A percentile compares a stretch with the other conserved stretches of the same genome.
Evolutionary conservation across 139 green algal species (phyloP).

Genomic region (Coccomyxa sp.): DNA sequence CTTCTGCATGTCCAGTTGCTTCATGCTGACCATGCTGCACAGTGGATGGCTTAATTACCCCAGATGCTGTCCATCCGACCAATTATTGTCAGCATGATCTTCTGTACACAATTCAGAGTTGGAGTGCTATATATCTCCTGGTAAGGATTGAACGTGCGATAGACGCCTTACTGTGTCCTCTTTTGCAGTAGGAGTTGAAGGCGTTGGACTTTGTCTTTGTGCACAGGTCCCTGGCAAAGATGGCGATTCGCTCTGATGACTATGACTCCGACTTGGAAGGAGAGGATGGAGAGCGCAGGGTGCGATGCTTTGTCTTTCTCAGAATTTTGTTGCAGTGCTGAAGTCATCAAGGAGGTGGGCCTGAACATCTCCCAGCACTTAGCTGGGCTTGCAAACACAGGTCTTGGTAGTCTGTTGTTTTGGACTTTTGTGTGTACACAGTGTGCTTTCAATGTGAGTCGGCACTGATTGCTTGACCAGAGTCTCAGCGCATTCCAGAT

Average conservation of each 20-base stretch:
- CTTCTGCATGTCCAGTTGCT: not conserved
- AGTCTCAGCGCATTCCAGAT: no score
- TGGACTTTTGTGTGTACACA: not conserved
- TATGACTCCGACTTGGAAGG: not conserved
- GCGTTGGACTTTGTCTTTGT: no score
- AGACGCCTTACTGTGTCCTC: not conserved
- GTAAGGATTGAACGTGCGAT: not conserved
- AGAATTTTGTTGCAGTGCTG: no score
- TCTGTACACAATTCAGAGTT: not conserved
- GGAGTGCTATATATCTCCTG: not conserved
- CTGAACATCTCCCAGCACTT: not conserved
- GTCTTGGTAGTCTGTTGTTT: not conserved
- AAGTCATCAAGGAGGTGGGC: no score
- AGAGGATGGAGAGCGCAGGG: not conserved
- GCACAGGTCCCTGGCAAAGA: not conserved
- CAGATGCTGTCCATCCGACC: not conserved
- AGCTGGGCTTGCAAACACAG: not conserved
- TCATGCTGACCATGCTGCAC: not conserved
- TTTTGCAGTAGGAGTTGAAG: not conserved
- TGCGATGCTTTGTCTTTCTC: not conserved
- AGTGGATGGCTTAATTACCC: not conserved
- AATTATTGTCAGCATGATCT: not conserved
- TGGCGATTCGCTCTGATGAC: not conserved
- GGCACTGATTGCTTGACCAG: no score
- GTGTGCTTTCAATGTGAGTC: no score